These are phyloP conservation scores for Cyberlindnera euphorbiiphila DNA, from an alignment of 805 yeast genomes.

Conservation along the genomic window DNA sequence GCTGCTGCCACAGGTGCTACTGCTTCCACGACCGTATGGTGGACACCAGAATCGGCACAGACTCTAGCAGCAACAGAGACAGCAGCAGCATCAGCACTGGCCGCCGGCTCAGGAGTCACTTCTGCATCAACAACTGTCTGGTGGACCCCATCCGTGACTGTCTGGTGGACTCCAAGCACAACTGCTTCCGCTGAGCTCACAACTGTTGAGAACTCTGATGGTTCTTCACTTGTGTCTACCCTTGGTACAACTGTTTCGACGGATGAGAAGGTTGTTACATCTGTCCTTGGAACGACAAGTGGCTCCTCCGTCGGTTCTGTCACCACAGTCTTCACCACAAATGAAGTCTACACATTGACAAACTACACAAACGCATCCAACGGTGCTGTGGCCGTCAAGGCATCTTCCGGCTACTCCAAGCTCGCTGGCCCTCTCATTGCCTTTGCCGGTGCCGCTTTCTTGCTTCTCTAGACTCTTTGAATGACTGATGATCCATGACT, in stretches of 20 bases:
- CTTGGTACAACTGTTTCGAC: conserved; percentile 15
- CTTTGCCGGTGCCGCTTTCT: conserved; percentile 15
- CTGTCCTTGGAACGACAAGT: conserved; percentile 11
- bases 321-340: conserved; percentile 17
- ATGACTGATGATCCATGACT: conserved; percentile 6
- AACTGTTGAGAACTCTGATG: conserved; percentile 11
- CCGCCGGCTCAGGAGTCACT: conserved; percentile 1
- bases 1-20: not conserved
- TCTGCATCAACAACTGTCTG: conserved; percentile 19
- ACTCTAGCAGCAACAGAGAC: conserved; percentile 1
- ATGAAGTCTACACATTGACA: conserved; percentile 12
- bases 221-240: conserved; percentile 13
- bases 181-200: conserved; percentile 8
- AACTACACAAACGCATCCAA: conserved; percentile 16
- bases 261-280: conserved; percentile 10
- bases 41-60: conserved; percentile 14
- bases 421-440: conserved; percentile 12
- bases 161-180: conserved; percentile 14
- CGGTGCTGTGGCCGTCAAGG: conserved; percentile 12
- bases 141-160: conserved; percentile 18
- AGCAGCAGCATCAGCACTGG: conserved; percentile 3
- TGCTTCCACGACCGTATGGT: conserved; percentile 17
- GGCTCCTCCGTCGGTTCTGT: conserved; percentile 17
- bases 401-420: conserved; percentile 5
- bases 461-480: conserved; percentile 11